Evolutionary conservation across 768 basidiomycete species (phyloP).

Genomic region (Mycena sanguinolenta): DNA sequence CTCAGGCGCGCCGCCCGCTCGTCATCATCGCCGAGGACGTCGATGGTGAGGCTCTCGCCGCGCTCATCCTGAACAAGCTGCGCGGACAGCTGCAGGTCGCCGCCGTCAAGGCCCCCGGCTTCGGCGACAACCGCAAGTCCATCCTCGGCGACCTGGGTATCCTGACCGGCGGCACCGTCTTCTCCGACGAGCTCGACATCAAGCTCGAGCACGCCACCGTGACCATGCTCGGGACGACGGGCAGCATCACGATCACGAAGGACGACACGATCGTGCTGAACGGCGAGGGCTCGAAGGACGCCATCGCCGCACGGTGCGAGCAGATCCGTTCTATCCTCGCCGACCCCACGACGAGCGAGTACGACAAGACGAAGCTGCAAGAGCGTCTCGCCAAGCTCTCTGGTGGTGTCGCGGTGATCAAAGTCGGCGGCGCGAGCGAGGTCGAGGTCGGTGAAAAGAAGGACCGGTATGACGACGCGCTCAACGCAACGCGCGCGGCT

Average conservation of each 20-base stretch:
- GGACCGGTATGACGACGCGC: constrained; percentile 96
- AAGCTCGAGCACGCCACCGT: constrained; percentile 93
- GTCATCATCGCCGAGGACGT: constrained; percentile 98
- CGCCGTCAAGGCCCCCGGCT: constrained; percentile 97
- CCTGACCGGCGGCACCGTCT: constrained; percentile 97
- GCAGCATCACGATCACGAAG: constrained; percentile 94
- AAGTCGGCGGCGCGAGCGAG: constrained; percentile 93
- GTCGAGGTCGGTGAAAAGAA: constrained; percentile 99
- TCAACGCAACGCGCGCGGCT: constrained; percentile 98
- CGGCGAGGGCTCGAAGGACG: constrained; percentile 89
- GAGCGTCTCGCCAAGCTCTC: constrained; percentile 96
- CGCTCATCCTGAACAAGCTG: constrained; percentile 99
- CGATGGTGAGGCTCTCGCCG: constrained; percentile 97
- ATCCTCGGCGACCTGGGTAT: constrained; percentile 98
- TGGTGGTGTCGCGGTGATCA: constrained; percentile 98
- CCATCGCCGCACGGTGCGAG: constrained; percentile 94
- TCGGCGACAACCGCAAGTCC: constrained; percentile 99
- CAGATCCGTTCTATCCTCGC: constrained; percentile 89
- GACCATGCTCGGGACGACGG: constrained; percentile 92
- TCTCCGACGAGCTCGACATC: constrained; percentile 96
- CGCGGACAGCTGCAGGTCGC: constrained; percentile 95
- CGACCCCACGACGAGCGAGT: constrained; percentile 91
- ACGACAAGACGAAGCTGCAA: constrained; percentile 94
- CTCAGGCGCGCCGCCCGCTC: constrained; percentile 87
- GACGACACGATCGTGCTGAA: constrained; percentile 98